Percentiles rank a stretch among this genome's conserved stretches.
phyloP scores from a whole-genome alignment of 345 rosid species.

The Eutrema japonicum region DNA sequence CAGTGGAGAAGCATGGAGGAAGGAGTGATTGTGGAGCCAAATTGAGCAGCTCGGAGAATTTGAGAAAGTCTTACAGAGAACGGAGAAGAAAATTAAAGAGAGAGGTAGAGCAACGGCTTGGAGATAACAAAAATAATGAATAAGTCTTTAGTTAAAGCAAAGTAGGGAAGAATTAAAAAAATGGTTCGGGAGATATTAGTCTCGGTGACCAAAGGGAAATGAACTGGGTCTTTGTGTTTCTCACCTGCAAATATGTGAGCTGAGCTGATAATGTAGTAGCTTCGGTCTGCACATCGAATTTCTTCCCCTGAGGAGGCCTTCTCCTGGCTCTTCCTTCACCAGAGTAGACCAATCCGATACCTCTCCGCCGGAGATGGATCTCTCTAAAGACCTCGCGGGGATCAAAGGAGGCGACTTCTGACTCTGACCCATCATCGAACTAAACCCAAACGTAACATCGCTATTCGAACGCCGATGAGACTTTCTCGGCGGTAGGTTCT shows the following conservation, averaged over 20 bases:
- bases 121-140: not conserved
- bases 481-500: slow-evolving; percentile 78
- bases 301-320: slow-evolving; percentile 37
- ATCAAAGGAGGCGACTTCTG: slow-evolving; percentile 58
- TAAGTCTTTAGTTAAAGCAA: no score
- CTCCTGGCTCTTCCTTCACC: slow-evolving; percentile 54
- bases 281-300: slow-evolving; percentile 81
- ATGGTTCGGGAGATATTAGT: no score
- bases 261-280: slow-evolving; percentile 85
- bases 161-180: no score
- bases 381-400: slow-evolving; percentile 48
- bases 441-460: slow-evolving; percentile 81
- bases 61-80: not conserved
- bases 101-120: slow-evolving; percentile 8
- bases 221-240: not conserved
- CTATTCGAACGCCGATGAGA: slow-evolving; percentile 87
- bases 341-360: slow-evolving; percentile 45
- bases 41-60: slow-evolving; percentile 27
- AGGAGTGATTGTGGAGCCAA: slow-evolving; percentile 31
- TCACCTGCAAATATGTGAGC: slow-evolving; percentile 76
- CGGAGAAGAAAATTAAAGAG: not conserved
- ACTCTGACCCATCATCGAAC: slow-evolving; percentile 42
- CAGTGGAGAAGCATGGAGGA: slow-evolving; percentile 42
- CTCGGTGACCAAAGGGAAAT: no score
- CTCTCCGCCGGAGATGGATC: slow-evolving; percentile 56